Conservation (phyloP, 768 basidiomycete species). For the Mrakia hoshinonis region DNA sequence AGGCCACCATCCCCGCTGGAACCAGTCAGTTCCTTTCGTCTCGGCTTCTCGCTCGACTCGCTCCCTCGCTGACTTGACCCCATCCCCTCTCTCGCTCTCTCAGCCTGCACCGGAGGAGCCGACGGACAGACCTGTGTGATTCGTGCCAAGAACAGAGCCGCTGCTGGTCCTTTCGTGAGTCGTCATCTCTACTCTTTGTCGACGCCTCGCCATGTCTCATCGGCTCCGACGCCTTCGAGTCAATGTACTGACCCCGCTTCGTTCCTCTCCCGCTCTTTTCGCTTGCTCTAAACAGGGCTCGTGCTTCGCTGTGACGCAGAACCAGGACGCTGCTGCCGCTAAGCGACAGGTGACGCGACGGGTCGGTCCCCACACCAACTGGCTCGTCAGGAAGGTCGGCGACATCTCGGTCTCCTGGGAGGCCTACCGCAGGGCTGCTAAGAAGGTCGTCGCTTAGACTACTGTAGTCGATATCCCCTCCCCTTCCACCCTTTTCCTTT, state of each 20-base stretch:
- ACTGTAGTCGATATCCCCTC: no score
- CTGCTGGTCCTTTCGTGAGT: not conserved
- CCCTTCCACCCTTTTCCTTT: not conserved
- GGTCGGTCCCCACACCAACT: no score
- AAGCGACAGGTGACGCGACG: no score
- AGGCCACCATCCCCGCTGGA: conserved; percentile 14
- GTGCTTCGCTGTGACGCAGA: no score
- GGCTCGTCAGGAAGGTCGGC: no score
- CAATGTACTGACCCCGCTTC: no score
- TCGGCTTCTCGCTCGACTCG: no score
- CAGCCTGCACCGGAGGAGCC: conserved; percentile 15
- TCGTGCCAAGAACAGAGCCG: not conserved
- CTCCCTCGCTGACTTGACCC: not conserved
- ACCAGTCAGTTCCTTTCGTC: not conserved
- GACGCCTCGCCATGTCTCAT: not conserved
- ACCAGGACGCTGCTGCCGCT: no score
- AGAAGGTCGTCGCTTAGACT: no score
- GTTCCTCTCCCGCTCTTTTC: not conserved
- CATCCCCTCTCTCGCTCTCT: not conserved
- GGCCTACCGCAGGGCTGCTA: no score
- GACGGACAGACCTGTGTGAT: conserved; percentile 12
- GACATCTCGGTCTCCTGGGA: no score
- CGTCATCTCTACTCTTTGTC: no score
- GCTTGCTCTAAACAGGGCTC: not conserved
- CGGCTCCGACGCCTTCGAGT: not conserved